A percentile compares a stretch with the other conserved stretches of the same genome.
Evolutionary conservation across 1,284 basidiomycete species (phyloP).

Genomic region (Malassezia globosa): DNA sequence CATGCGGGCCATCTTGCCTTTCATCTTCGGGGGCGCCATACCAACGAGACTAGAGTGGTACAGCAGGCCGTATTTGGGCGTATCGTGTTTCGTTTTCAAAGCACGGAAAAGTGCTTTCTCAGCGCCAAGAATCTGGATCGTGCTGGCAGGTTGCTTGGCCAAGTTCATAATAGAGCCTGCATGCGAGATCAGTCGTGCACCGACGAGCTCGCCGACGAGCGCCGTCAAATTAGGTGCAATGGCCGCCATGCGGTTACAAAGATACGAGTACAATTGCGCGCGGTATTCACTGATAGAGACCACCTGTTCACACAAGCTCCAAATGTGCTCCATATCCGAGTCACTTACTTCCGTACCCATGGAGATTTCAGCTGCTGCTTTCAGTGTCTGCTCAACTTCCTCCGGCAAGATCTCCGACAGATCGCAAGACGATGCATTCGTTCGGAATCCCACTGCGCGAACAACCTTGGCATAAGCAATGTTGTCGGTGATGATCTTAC

Average conservation of each 20-base stretch:
- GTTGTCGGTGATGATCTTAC: slow-evolving; percentile 94
- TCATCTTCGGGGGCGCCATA: slow-evolving; percentile 92
- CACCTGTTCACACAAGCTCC: slow-evolving; percentile 90
- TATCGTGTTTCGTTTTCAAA: slow-evolving; percentile 96
- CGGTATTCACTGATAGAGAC: slow-evolving; percentile 91
- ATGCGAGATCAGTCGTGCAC: slow-evolving; percentile 88
- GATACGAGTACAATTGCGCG: slow-evolving; percentile 81
- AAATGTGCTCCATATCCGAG: slow-evolving; percentile 84
- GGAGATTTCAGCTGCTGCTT: slow-evolving; percentile 82
- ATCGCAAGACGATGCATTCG: slow-evolving; percentile 73
- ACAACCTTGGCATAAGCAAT: slow-evolving; percentile 75
- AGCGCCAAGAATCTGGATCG: slow-evolving; percentile 93
- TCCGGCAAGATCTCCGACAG: slow-evolving; percentile 80
- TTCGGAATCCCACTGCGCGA: slow-evolving; percentile 53
- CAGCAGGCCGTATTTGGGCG: slow-evolving; percentile 93
- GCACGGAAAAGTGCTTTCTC: slow-evolving; percentile 98
- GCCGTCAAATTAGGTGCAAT: slow-evolving; percentile 94
- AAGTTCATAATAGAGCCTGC: slow-evolving; percentile 86
- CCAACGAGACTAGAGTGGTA: slow-evolving; percentile 83
- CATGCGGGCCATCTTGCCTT: slow-evolving; percentile 99
- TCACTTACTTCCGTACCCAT: slow-evolving; percentile 99
- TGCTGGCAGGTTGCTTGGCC: slow-evolving; percentile 93
- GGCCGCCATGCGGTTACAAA: slow-evolving; percentile 90
- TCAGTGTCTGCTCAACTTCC: slow-evolving; percentile 68
- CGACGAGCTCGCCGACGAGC: slow-evolving; percentile 90